Evolutionary conservation across 345 rosid species (phyloP), one percentile per base, ranked within the genome.

Genomic region (Heritiera littoralis): DNA sequence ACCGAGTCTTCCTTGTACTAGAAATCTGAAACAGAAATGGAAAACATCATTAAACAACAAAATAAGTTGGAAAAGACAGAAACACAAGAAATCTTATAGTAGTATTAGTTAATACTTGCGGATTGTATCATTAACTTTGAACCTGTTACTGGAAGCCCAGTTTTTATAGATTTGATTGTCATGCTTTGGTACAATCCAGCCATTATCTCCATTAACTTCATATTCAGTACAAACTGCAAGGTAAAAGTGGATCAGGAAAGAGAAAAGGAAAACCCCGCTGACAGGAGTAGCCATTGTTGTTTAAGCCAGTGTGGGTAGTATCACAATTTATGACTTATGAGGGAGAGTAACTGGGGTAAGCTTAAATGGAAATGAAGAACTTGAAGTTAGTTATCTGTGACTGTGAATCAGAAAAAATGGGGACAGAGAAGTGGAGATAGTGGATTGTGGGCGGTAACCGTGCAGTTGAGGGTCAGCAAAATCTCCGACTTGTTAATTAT

Each of bases 61-160:
- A 43, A 43, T 43, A 56, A 6, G 52, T 17, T 9, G 54, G 6
- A 10, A 43, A 43, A 43, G 45, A 43, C 15, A 12, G 70, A 45
- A 71, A 40, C 43, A 40, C 6, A 40, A 0, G 45, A 43, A 43
- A 43, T 6, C 6, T 43, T 43, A 43, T 43, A 43, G 45, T 43
- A 32, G 30, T 23, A 23, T 23, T 23, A 23, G 28, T 23, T n/a
- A 7, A 30, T 5, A 82, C 94, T 83, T 88, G 90, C 97, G 90
- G 74, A 90, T 28, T 12, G 90, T 79, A 71, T 94, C 98, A 3
- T 85, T 84, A 65, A 88, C 81, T 80, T 86, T 86, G 83, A 94
- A 93, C 73, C 98, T 90, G 77, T 93, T 89, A 8, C 81, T 68
- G 13, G 98, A 90, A 15, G 98, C 98, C 98, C 98, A 94, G 35